These are phyloP conservation scores for Gynandropsis gynandra DNA, from an alignment of 345 rosid genomes.

Conservation along the genomic window DNA sequence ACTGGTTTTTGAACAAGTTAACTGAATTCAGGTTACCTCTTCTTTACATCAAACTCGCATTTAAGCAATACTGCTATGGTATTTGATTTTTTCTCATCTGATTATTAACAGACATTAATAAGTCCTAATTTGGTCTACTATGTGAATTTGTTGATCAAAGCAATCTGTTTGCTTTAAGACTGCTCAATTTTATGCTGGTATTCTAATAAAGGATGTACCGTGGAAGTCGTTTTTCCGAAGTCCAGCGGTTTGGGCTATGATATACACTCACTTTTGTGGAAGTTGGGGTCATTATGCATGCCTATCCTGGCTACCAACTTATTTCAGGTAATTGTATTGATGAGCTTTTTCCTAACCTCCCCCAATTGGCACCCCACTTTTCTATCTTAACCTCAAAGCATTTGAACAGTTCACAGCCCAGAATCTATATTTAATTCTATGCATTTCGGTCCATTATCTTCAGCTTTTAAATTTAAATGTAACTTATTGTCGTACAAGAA, in stretches of 20 bases:
- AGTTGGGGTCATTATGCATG: constrained; percentile 95
- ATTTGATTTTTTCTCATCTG: background rate
- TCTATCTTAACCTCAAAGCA: no score
- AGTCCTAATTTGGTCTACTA: constrained; percentile 6
- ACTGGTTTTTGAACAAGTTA: background rate
- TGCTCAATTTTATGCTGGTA: constrained; percentile 6
- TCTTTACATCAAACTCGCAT: constrained; percentile 1
- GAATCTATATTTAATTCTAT: no score
- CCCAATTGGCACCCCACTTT: background rate
- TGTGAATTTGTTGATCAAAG: constrained; percentile 4
- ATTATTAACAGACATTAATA: background rate
- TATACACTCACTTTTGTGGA: constrained; percentile 93
- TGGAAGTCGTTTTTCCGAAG: constrained; percentile 78
- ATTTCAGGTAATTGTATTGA: constrained; percentile 56
- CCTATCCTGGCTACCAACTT: constrained; percentile 93
- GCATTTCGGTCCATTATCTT: background rate
- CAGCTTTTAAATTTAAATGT: background rate
- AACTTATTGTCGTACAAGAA: constrained; percentile 6
- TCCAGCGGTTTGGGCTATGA: constrained; percentile 88
- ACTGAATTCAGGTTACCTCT: constrained; percentile 3
- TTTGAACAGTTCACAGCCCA: no score
- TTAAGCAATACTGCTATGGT: background rate
- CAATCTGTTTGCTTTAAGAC: constrained; percentile 7
- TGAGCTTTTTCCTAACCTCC: constrained; percentile 10
- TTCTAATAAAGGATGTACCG: constrained; percentile 64